phyloP scores from a whole-genome alignment of 2,329 filamentous ascomycete genomes.

The Madurella fahalii region DNA sequence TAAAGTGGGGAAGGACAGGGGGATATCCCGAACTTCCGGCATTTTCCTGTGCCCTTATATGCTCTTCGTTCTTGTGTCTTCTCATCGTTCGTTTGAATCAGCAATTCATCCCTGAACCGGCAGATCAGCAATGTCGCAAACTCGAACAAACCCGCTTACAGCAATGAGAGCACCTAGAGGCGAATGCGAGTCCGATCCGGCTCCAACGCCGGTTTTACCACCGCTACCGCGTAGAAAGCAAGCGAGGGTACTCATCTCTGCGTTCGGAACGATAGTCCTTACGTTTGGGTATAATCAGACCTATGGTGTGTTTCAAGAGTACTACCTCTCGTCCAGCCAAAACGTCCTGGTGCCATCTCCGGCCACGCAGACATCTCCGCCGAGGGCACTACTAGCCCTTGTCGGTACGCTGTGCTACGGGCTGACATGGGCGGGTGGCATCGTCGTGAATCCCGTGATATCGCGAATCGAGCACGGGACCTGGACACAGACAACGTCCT shows the following conservation, averaged over 20 bases:
- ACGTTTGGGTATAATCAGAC: constrained; percentile 48
- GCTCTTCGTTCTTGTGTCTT: no score
- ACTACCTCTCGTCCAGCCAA: constrained; percentile 41
- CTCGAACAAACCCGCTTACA: no score
- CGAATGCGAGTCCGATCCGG: no score
- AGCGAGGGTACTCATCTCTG: constrained; percentile 39
- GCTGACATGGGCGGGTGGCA: constrained; percentile 47
- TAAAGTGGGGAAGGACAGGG: no score
- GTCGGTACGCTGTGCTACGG: constrained; percentile 46
- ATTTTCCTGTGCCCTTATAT: no score
- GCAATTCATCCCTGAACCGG: no score
- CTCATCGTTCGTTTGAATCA: no score
- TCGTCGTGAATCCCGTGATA: constrained; percentile 46
- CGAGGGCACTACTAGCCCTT: constrained; percentile 44
- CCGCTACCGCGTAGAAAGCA: constrained; percentile 40
- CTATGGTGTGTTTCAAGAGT: constrained; percentile 47
- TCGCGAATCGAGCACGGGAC: constrained; percentile 36
- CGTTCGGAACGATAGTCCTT: constrained; percentile 42
- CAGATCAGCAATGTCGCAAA: no score
- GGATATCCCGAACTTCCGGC: no score
- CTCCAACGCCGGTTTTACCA: constrained; percentile 26
- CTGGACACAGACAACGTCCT: constrained; percentile 23
- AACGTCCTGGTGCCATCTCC: constrained; percentile 35
- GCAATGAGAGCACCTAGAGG: no score
- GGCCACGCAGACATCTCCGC: constrained; percentile 29